phyloP scores from a whole-genome alignment of 495 filamentous ascomycete genomes.

The Neurospora sp. region DNA sequence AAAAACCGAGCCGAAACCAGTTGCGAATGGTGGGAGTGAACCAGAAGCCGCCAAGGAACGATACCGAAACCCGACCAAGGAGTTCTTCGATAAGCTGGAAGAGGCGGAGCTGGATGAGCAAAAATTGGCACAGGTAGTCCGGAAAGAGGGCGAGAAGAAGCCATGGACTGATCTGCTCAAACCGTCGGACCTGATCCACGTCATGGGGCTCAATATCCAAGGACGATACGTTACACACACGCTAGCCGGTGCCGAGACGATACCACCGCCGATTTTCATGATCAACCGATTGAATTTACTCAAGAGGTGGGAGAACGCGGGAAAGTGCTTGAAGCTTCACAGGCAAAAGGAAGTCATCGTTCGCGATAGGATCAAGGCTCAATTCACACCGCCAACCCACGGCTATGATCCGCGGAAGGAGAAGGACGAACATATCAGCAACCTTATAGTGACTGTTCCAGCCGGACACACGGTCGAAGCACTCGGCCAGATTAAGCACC shows the following conservation, averaged over 20 bases:
- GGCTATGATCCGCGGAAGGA: neutral
- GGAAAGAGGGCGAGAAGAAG: neutral
- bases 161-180: neutral
- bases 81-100: neutral
- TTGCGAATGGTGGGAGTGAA: neutral
- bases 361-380: slow-evolving; percentile 9
- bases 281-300: slow-evolving; percentile 10
- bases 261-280: slow-evolving; percentile 22
- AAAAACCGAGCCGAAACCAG: neutral
- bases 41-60: neutral
- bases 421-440: slow-evolving; percentile 47
- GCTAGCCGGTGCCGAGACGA: slow-evolving; percentile 25
- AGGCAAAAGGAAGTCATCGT: slow-evolving; percentile 3
- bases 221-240: slow-evolving; percentile 43
- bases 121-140: neutral
- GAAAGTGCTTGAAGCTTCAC: slow-evolving; percentile 15
- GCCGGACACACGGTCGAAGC: slow-evolving; percentile 45
- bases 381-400: slow-evolving; percentile 4
- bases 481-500: slow-evolving; percentile 47
- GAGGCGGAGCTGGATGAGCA: neutral
- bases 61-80: neutral
- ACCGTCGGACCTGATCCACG: slow-evolving; percentile 34
- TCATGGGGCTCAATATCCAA: slow-evolving; percentile 39
- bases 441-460: slow-evolving; percentile 66
- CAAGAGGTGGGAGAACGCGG: slow-evolving; percentile 16